These are phyloP conservation scores for Chaetomium fimeti DNA, from an alignment of 495 filamentous ascomycete species.

Conservation along the genomic window DNA sequence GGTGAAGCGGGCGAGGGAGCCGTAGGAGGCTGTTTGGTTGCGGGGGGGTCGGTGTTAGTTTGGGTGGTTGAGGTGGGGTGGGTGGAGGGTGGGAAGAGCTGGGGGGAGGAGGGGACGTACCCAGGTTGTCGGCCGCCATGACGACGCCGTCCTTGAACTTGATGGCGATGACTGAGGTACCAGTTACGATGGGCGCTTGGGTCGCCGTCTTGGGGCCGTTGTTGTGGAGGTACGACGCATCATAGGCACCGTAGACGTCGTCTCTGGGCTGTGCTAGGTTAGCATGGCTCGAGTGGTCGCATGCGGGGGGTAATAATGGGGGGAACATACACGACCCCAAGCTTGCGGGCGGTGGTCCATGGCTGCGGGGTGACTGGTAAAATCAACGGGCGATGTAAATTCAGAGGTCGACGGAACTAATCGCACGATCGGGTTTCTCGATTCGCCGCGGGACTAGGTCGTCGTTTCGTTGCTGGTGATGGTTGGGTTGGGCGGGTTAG, in stretches of 20 bases:
- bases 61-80: conserved; percentile 14
- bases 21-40: conserved; percentile 74
- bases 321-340: conserved; percentile 81
- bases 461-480: conserved; percentile 10
- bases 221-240: conserved; percentile 73
- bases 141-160: conserved; percentile 96
- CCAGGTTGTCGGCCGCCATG: conserved; percentile 94
- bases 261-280: conserved; percentile 69
- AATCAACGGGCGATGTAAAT: conserved; percentile 18
- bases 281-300: conserved; percentile 14
- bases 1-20: conserved; percentile 93
- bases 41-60: conserved; percentile 1
- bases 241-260: conserved; percentile 92
- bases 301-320: neutral
- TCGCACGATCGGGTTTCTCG: neutral
- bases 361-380: conserved; percentile 10
- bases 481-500: conserved; percentile 20
- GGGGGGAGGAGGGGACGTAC: conserved; percentile 46
- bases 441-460: neutral
- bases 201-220: conserved; percentile 77
- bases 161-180: conserved; percentile 88
- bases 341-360: conserved; percentile 97
- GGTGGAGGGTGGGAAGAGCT: neutral
- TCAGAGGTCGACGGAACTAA: conserved; percentile 15
- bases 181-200: conserved; percentile 87